Evolutionary conservation across 768 basidiomycete species (phyloP).

Genomic region (Psilocybe subaeruginosa): DNA sequence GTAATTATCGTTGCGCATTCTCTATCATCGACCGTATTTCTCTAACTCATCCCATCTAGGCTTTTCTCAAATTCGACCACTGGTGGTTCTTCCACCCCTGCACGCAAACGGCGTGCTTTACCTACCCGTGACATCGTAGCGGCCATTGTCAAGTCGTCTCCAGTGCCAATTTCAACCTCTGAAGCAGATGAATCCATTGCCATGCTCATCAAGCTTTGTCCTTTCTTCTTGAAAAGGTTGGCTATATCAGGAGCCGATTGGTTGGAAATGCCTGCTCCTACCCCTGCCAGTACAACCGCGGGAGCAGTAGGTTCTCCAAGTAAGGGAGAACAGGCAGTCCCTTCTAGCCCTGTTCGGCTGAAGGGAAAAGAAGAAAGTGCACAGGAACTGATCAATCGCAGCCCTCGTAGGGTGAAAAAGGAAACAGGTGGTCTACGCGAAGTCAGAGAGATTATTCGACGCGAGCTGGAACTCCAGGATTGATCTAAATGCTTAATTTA

Average conservation of each 20-base stretch:
- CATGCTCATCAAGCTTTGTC: constrained; percentile 70
- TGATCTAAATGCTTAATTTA: constrained; percentile 41
- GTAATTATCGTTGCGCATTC: constrained; percentile 43
- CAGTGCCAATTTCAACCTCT: constrained; percentile 75
- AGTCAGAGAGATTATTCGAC: constrained; percentile 80
- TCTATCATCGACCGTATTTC: not conserved
- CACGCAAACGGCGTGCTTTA: constrained; percentile 73
- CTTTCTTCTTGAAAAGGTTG: constrained; percentile 76
- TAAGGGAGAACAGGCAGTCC: constrained; percentile 36
- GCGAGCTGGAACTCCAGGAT: constrained; percentile 76
- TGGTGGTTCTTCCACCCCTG: constrained; percentile 53
- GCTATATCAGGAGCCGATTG: constrained; percentile 60
- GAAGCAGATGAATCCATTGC: constrained; percentile 78
- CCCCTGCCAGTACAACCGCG: constrained; percentile 16
- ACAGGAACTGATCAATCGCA: constrained; percentile 63
- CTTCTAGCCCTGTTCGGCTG: constrained; percentile 53
- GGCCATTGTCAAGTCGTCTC: constrained; percentile 79
- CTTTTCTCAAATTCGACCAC: constrained; percentile 67
- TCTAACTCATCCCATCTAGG: constrained; percentile 39
- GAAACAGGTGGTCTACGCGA: constrained; percentile 77
- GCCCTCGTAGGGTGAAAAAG: constrained; percentile 71
- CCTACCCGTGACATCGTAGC: constrained; percentile 67
- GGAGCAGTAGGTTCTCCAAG: constrained; percentile 39
- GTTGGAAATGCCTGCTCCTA: constrained; percentile 62
- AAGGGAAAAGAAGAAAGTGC: constrained; percentile 60